These are phyloP conservation scores for Tricharina praecox DNA, from an alignment of 495 filamentous ascomycete genomes.

Conservation along the genomic window DNA sequence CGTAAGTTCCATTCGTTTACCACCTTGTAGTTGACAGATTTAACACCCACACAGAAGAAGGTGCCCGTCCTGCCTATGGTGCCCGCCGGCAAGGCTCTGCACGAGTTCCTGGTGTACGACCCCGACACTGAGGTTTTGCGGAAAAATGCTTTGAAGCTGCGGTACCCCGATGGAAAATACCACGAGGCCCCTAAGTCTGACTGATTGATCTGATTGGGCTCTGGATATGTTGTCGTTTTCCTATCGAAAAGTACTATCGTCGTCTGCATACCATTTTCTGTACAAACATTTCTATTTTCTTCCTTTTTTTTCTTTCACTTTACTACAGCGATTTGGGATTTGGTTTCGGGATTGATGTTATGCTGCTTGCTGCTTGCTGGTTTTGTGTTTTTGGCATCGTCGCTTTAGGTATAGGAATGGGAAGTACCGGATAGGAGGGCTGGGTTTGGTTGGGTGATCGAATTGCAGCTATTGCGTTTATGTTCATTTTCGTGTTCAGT, in stretches of 20 bases:
- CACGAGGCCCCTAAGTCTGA: background rate
- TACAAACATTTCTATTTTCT: too few species aligned
- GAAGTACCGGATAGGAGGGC: too few species aligned
- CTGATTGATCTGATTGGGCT: background rate
- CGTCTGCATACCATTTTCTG: too few species aligned
- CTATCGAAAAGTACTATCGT: background rate
- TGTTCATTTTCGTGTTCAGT: too few species aligned
- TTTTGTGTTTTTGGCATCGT: too few species aligned
- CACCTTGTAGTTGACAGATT: constrained; percentile 50
- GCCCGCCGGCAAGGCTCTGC: constrained; percentile 64
- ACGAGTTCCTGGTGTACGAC: constrained; percentile 89
- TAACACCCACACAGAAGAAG: constrained; percentile 43
- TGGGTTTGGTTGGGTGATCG: too few species aligned
- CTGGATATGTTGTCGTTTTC: background rate
- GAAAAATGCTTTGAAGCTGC: constrained; percentile 16
- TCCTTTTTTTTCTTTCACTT: constrained; percentile 15
- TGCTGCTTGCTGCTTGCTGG: too few species aligned
- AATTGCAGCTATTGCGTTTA: too few species aligned
- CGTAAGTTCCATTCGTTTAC: constrained; percentile 86
- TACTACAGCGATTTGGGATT: background rate
- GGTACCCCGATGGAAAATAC: constrained; percentile 23
- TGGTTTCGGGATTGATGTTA: constrained; percentile 1
- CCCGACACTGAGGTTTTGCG: constrained; percentile 22
- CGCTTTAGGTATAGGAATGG: too few species aligned
- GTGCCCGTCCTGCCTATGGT: constrained; percentile 98